phyloP scores from a whole-genome alignment of 495 filamentous ascomycete species.

The Penicillium cataractarum region DNA sequence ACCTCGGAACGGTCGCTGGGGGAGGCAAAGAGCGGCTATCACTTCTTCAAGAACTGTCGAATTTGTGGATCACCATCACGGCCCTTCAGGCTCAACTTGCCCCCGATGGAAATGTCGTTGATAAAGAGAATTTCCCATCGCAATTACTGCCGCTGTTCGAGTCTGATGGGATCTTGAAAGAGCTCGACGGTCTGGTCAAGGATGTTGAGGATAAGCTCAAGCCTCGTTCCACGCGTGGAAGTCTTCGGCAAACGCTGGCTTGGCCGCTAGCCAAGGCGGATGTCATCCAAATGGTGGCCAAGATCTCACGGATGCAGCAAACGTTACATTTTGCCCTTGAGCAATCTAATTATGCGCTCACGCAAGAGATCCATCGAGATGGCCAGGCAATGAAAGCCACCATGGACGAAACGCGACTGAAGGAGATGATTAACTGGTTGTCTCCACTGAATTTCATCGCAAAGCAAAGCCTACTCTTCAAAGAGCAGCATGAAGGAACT shows the following conservation, averaged over 20 bases:
- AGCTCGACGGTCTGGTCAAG: conserved; percentile 1
- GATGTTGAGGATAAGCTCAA: conserved; percentile 9
- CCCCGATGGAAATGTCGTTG: conserved; percentile 8
- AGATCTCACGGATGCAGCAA: conserved; percentile 8
- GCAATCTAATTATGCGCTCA: conserved; percentile 8
- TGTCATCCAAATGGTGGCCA: conserved; percentile 1
- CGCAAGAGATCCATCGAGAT: conserved; percentile 6
- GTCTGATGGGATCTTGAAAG: not conserved
- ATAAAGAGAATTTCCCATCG: conserved; percentile 6
- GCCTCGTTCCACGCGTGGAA: conserved; percentile 1
- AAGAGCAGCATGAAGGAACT: conserved; percentile 8
- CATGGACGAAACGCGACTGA: conserved; percentile 7
- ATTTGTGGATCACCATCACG: conserved; percentile 13
- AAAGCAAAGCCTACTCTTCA: conserved; percentile 10
- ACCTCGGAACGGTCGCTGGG: not conserved
- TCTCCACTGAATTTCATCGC: conserved; percentile 11
- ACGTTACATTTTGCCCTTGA: conserved; percentile 7
- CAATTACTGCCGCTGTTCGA: conserved; percentile 4
- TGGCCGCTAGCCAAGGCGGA: conserved; percentile 9
- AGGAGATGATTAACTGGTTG: conserved; percentile 11
- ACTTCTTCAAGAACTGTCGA: conserved; percentile 8
- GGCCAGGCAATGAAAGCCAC: conserved; percentile 6
- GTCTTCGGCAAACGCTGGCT: conserved; percentile 6
- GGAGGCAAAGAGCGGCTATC: conserved; percentile 5
- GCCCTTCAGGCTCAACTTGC: conserved; percentile 10